Conservation (phyloP, 768 basidiomycete genomes). For the Phaeotremella skinneri region DNA sequence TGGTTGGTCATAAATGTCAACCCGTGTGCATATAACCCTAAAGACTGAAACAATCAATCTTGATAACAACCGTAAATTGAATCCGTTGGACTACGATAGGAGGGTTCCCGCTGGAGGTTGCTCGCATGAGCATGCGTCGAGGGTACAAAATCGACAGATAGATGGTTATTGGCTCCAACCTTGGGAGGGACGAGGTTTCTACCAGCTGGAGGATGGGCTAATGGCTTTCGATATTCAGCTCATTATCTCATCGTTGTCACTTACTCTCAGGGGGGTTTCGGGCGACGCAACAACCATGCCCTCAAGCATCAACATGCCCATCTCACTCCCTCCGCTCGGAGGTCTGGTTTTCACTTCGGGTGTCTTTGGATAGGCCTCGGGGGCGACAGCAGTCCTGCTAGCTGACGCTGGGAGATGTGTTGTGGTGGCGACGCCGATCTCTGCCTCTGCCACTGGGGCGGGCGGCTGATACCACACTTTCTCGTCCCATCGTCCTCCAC, state of each 20-base stretch:
- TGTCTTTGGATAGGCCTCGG: slow-evolving; percentile 11
- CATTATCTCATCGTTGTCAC: background rate
- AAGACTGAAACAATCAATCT: too few relatives aligned
- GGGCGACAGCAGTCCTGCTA: slow-evolving; percentile 13
- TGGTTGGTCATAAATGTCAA: too few relatives aligned
- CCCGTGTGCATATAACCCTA: too few relatives aligned
- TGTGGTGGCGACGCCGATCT: slow-evolving; percentile 20
- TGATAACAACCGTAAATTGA: too few relatives aligned
- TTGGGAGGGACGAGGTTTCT: background rate
- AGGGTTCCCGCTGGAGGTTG: too few relatives aligned
- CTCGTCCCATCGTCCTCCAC: slow-evolving; percentile 14
- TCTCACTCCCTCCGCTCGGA: background rate
- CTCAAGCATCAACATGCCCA: background rate
- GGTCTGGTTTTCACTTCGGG: background rate
- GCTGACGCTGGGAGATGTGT: slow-evolving; percentile 11
- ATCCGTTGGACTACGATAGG: too few relatives aligned
- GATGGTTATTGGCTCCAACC: too few relatives aligned
- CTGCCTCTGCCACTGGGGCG: background rate
- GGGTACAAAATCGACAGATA: too few relatives aligned
- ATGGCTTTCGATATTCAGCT: background rate
- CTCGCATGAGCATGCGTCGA: too few relatives aligned
- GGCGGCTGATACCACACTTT: slow-evolving; percentile 5
- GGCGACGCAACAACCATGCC: background rate
- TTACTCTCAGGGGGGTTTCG: background rate
- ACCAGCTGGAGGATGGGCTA: background rate